Conservation (phyloP, 352 stramenopile species). For the Lagenidium giganteum region DNA sequence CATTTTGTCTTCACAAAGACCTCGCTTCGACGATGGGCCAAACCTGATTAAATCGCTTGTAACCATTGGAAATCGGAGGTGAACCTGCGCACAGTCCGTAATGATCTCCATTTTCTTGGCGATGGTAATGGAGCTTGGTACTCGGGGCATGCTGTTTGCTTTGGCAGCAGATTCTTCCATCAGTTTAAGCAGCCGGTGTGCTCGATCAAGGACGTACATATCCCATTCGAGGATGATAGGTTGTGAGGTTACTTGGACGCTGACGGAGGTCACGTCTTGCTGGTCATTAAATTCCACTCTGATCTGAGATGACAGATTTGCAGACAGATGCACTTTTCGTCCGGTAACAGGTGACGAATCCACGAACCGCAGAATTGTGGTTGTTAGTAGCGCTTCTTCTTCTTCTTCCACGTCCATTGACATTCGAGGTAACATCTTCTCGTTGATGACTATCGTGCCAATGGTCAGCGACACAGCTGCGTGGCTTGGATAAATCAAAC, state of each 20-base stretch:
- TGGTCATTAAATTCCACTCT: constrained; percentile 36
- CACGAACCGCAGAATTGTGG: constrained; percentile 37
- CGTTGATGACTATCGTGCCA: constrained; percentile 35
- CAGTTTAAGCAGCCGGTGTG: constrained; percentile 46
- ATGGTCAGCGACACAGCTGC: constrained; percentile 38
- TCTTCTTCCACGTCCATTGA: constrained; percentile 50
- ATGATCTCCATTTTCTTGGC: constrained; percentile 43
- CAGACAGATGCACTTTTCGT: constrained; percentile 35
- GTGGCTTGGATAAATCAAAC: constrained; percentile 37
- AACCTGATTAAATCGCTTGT: constrained; percentile 72
- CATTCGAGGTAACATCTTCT: constrained; percentile 64
- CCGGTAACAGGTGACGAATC: constrained; percentile 41
- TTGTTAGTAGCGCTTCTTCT: constrained; percentile 48
- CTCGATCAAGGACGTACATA: constrained; percentile 70
- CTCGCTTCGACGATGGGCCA: constrained; percentile 53
- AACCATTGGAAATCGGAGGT: constrained; percentile 74
- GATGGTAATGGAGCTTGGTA: too few species aligned
- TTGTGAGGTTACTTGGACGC: constrained; percentile 45
- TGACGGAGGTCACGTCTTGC: constrained; percentile 20
- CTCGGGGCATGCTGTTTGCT: neutral
- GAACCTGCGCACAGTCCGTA: constrained; percentile 50
- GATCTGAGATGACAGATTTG: constrained; percentile 45
- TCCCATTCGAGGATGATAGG: constrained; percentile 67
- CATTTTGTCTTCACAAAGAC: constrained; percentile 65
- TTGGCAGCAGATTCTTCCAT: constrained; percentile 37